phyloP scores from a whole-genome alignment of 192 early-diverging fungal species.

The Ambispora gerdemannii region DNA sequence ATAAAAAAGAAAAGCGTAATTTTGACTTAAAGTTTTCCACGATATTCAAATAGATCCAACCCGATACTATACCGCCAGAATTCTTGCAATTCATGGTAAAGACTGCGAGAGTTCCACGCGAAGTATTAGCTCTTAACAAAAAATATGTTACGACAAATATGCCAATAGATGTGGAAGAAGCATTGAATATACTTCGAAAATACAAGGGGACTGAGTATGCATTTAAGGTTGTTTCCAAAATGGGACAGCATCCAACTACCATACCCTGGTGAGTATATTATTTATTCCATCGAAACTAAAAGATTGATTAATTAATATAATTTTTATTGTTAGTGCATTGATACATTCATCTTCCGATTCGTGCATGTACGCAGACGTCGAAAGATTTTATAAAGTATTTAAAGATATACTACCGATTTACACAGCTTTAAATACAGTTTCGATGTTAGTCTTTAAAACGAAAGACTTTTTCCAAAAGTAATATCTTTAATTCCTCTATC shows the following conservation, averaged over 20 bases:
- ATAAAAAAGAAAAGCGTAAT: too few species aligned
- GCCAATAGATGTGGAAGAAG: constrained; percentile 38
- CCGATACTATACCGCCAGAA: constrained; percentile 53
- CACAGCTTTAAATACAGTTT: constrained; percentile 70
- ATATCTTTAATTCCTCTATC: not conserved
- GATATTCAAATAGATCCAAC: constrained; percentile 59
- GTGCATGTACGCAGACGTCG: constrained; percentile 41
- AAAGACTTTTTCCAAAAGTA: constrained; percentile 53
- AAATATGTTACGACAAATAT: constrained; percentile 43
- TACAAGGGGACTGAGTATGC: constrained; percentile 43
- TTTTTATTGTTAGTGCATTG: constrained; percentile 37
- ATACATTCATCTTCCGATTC: constrained; percentile 55
- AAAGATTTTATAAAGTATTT: constrained; percentile 53
- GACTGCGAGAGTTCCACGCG: constrained; percentile 56
- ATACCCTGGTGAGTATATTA: constrained; percentile 53
- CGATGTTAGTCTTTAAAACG: constrained; percentile 61
- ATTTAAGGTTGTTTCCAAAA: constrained; percentile 34
- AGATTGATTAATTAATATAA: not conserved
- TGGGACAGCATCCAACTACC: constrained; percentile 41
- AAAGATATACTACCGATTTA: constrained; percentile 60
- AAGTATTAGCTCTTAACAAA: constrained; percentile 56
- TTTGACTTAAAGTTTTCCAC: too few species aligned
- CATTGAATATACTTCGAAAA: constrained; percentile 35
- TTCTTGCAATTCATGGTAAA: constrained; percentile 62
- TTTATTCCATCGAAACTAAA: not conserved